A percentile compares a stretch with the other conserved stretches of the same genome.
Conservation (phyloP, 2,329 filamentous ascomycete species). For the Ceratocystiopsis brevicomis region DNA sequence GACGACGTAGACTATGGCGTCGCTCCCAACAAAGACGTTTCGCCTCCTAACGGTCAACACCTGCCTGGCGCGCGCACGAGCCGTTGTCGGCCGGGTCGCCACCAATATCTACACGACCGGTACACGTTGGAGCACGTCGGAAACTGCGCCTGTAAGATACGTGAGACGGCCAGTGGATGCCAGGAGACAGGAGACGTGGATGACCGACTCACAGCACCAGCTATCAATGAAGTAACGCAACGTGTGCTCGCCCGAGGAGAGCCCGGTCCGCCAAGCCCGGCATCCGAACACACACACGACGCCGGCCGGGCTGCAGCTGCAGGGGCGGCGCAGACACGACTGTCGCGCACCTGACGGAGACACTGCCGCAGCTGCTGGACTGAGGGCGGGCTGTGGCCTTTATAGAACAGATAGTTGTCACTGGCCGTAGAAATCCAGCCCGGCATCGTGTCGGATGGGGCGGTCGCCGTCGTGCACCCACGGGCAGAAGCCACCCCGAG, state of each 20-base stretch:
- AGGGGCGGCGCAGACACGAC: not conserved
- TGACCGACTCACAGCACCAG: not conserved
- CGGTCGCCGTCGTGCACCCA: too few relatives aligned
- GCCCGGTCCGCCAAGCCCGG: not conserved
- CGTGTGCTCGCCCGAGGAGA: not conserved
- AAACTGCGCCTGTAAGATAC: conserved; percentile 31
- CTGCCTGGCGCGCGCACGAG: conserved; percentile 43
- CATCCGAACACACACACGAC: not conserved
- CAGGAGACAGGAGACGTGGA: too few relatives aligned
- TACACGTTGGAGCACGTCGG: conserved; percentile 44
- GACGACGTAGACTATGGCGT: not conserved
- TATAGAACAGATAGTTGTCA: too few relatives aligned
- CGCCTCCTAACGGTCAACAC: conserved; percentile 48
- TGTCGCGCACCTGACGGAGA: not conserved
- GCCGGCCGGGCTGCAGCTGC: not conserved
- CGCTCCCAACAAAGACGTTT: conserved; percentile 1
- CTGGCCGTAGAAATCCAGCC: too few relatives aligned
- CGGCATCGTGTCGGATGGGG: too few relatives aligned
- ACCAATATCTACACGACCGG: conserved; percentile 39
- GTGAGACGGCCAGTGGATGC: too few relatives aligned
- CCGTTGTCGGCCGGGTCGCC: conserved; percentile 39
- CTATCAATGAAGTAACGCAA: not conserved
- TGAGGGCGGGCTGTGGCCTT: conserved; percentile 4
- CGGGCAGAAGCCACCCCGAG: too few relatives aligned
- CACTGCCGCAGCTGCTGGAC: not conserved